A percentile compares a stretch with the other conserved stretches of the same genome.
These are phyloP conservation scores for Myxozyma neotropica DNA, from an alignment of 805 yeast species.

Conservation along the genomic window DNA sequence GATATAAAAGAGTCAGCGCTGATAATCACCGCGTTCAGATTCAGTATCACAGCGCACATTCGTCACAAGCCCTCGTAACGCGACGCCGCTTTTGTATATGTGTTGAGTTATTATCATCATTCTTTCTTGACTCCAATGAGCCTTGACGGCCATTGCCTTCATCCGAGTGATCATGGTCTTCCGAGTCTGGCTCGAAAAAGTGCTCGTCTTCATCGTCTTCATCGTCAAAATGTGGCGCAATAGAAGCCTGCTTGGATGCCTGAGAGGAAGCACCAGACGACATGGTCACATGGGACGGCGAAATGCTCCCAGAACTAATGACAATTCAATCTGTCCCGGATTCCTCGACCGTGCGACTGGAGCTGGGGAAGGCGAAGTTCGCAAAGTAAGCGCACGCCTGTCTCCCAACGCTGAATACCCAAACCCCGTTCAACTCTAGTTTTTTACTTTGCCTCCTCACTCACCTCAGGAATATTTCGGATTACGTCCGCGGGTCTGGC, in stretches of 20 bases:
- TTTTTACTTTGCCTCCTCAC: not conserved
- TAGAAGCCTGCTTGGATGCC: not conserved
- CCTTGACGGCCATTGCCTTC: slow-evolving; percentile 2
- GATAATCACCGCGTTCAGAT: not conserved
- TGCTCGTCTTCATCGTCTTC: slow-evolving; percentile 12
- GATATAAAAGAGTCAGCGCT: not conserved
- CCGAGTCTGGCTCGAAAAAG: slow-evolving; percentile 3
- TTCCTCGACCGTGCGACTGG: too few relatives aligned
- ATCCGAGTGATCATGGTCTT: slow-evolving; percentile 6
- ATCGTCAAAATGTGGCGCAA: not conserved
- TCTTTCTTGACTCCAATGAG: not conserved
- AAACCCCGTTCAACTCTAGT: not conserved
- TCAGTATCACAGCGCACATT: slow-evolving; percentile 47
- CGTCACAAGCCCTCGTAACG: slow-evolving; percentile 75
- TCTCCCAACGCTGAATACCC: not conserved
- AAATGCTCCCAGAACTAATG: too few relatives aligned
- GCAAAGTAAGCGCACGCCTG: too few relatives aligned
- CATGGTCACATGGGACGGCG: not conserved
- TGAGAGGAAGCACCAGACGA: not conserved
- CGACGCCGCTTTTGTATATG: slow-evolving; percentile 56
- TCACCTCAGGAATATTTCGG: too few relatives aligned
- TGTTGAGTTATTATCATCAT: not conserved
- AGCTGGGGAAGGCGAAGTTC: too few relatives aligned
- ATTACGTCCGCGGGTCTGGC: too few relatives aligned
- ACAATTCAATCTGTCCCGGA: too few relatives aligned